Evolutionary conservation across 169 alveolate species (phyloP).

Genomic region (Theileria sp.): DNA sequence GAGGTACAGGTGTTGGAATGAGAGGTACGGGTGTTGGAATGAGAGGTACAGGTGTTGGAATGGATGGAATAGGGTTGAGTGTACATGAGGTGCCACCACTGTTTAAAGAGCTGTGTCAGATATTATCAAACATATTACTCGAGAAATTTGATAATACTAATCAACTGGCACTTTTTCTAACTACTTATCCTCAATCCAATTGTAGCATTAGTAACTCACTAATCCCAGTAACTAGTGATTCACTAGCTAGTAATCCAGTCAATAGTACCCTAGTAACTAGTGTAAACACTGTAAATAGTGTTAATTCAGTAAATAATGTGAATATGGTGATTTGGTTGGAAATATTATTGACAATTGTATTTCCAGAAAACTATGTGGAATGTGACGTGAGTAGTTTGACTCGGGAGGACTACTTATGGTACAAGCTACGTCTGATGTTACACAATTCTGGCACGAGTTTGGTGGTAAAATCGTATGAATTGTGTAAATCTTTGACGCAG

Average conservation of each 20-base stretch:
- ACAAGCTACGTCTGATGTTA: conserved; percentile 43
- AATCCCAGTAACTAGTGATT: too few relatives aligned
- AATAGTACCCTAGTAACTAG: too few relatives aligned
- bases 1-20: neutral
- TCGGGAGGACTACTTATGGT: conserved; percentile 64
- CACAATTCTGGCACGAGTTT: conserved; percentile 34
- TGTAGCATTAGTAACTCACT: too few relatives aligned
- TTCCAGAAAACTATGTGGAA: conserved; percentile 55
- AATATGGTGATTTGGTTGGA: neutral
- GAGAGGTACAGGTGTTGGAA: too few relatives aligned
- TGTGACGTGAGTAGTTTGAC: conserved; percentile 49
- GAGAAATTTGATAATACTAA: conserved; percentile 18
- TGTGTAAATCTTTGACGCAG: conserved; percentile 50
- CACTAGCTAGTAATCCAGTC: too few relatives aligned
- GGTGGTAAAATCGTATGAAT: conserved; percentile 20
- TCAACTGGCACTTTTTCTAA: neutral
- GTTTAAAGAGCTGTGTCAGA: conserved; percentile 26
- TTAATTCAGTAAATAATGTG: neutral
- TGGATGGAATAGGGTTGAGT: neutral
- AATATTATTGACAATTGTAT: conserved; percentile 40
- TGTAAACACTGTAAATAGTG: too few relatives aligned
- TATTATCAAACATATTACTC: conserved; percentile 15
- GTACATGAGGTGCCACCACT: conserved; percentile 37
- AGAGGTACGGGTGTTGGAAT: too few relatives aligned
- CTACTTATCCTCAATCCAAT: neutral